phyloP scores from a whole-genome alignment of 768 basidiomycete species.

The Agaricus subrufescens region DNA sequence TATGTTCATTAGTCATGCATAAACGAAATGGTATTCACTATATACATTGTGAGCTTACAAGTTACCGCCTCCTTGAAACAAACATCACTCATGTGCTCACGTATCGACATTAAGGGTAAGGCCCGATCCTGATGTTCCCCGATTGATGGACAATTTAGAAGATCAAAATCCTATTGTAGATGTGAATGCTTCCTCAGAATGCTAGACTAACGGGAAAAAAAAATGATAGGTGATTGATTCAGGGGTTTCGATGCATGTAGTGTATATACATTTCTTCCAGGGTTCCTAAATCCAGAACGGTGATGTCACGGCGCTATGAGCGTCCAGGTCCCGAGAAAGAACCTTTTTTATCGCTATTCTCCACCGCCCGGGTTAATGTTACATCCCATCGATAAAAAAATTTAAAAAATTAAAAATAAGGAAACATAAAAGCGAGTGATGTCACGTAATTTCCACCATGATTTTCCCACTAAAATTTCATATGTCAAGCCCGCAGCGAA shows the following conservation, averaged over 20 bases:
- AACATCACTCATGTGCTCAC: too few species aligned
- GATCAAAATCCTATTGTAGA: not conserved
- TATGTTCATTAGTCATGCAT: too few species aligned
- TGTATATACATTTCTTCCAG: not conserved
- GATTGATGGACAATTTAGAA: not conserved
- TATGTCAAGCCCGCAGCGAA: not conserved
- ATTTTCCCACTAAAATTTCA: slow-evolving; percentile 39
- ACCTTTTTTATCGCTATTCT: not conserved
- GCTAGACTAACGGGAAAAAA: too few species aligned
- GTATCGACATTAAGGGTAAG: not conserved
- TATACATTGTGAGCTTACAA: too few species aligned
- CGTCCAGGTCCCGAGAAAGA: not conserved
- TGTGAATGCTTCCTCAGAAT: slow-evolving; percentile 2
- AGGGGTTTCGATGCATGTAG: too few species aligned
- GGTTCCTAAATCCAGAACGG: not conserved
- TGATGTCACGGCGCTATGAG: not conserved
- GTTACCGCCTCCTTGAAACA: too few species aligned
- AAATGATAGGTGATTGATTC: too few species aligned
- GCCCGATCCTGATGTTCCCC: not conserved
- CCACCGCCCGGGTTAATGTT: not conserved
- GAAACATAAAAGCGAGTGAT: too few species aligned
- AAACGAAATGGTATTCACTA: too few species aligned
- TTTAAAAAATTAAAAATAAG: not conserved
- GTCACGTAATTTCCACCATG: slow-evolving; percentile 33
- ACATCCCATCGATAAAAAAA: not conserved